Conservation (phyloP, 192 early-diverging fungal genomes). For the Coemansia sp. region DNA sequence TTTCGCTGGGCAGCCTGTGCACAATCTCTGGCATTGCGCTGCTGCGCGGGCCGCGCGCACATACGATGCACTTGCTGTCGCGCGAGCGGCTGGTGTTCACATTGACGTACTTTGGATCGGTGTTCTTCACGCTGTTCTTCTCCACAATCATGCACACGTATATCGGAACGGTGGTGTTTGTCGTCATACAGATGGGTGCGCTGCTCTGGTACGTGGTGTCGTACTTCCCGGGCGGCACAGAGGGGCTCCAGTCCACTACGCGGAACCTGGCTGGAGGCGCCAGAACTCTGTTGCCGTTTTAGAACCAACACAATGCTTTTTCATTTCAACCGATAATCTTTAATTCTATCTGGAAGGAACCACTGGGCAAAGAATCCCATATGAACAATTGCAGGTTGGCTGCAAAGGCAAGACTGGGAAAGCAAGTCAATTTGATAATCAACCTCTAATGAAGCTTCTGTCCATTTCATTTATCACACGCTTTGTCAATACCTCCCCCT, state of each 20-base stretch:
- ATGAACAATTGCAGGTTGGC: too few relatives aligned
- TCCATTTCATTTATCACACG: not conserved
- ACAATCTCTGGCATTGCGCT: slow-evolving; percentile 63
- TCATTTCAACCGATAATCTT: too few relatives aligned
- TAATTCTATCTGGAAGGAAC: too few relatives aligned
- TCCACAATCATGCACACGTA: slow-evolving; percentile 70
- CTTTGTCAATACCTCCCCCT: not conserved
- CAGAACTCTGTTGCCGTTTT: slow-evolving; percentile 47
- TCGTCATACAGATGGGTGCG: slow-evolving; percentile 75
- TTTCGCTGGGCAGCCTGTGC: slow-evolving; percentile 66
- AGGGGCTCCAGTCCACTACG: slow-evolving; percentile 60
- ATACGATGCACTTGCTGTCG: slow-evolving; percentile 77
- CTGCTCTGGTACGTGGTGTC: slow-evolving; percentile 82
- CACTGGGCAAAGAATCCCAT: too few relatives aligned
- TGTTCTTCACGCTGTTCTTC: slow-evolving; percentile 83
- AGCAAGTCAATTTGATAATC: too few relatives aligned
- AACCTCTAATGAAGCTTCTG: too few relatives aligned
- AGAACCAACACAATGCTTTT: not conserved
- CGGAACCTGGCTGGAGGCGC: slow-evolving; percentile 44
- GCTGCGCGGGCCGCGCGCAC: slow-evolving; percentile 77
- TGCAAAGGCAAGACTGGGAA: too few relatives aligned
- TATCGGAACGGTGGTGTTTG: slow-evolving; percentile 75
- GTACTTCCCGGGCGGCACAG: slow-evolving; percentile 76
- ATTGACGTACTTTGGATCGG: slow-evolving; percentile 72
- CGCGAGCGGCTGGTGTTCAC: slow-evolving; percentile 81